Evolutionary conservation across 1,284 basidiomycete genomes (phyloP).

Genomic region (Vanrija sp.): DNA sequence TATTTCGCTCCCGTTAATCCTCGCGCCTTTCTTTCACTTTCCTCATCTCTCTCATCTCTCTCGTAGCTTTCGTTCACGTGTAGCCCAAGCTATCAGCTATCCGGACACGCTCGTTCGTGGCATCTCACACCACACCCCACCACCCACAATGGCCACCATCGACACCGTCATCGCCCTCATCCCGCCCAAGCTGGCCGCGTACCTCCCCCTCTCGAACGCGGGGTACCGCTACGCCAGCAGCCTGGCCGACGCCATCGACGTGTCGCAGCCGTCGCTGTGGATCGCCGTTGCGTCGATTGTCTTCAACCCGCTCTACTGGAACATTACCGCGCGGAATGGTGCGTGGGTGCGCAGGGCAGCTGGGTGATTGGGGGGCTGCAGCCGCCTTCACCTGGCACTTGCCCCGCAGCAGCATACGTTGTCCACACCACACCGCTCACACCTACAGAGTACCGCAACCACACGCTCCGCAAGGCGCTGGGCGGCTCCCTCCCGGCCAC

Average conservation of each 20-base stretch:
- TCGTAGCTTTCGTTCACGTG: no score
- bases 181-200: slow-evolving; percentile 16
- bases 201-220: slow-evolving; percentile 17
- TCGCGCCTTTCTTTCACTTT: not conserved
- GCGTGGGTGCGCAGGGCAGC: slow-evolving; percentile 19
- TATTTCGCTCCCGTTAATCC: not conserved
- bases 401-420: not conserved
- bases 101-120: no score
- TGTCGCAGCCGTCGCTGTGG: slow-evolving; percentile 62
- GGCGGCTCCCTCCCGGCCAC: slow-evolving; percentile 72
- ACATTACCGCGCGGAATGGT: slow-evolving; percentile 91
- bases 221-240: slow-evolving; percentile 24
- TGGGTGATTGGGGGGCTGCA: not conserved
- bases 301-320: slow-evolving; percentile 95
- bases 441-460: slow-evolving; percentile 72
- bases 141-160: not conserved
- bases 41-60: not conserved
- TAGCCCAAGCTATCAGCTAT: no score
- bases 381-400: no score
- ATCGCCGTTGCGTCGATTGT: slow-evolving; percentile 62
- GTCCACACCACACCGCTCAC: not conserved
- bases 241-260: slow-evolving; percentile 50
- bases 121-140: not conserved
- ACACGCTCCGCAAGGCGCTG: slow-evolving; percentile 75
- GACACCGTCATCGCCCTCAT: slow-evolving; percentile 18